Evolutionary conservation across 73 alveolate species (phyloP).

Genomic region (Paramecium tetraurelia): DNA sequence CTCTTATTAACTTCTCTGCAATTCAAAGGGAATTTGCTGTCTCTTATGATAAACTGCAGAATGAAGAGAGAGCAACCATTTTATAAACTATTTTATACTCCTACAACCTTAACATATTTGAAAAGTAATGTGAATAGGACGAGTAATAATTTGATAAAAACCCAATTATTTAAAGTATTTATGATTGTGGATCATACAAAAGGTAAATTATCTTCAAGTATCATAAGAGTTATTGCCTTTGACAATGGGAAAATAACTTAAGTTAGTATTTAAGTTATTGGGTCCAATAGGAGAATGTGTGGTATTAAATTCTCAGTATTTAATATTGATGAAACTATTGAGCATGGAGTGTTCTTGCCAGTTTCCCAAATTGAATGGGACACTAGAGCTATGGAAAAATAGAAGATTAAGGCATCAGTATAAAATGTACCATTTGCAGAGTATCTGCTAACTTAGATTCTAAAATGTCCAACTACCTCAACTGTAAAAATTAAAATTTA

Average conservation of each 20-base stretch:
- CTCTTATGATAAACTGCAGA: not conserved
- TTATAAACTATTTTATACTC: not conserved
- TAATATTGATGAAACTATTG: not conserved
- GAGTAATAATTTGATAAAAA: slow-evolving; percentile 17
- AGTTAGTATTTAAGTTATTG: slow-evolving; percentile 12
- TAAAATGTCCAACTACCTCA: not conserved
- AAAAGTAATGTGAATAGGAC: slow-evolving; percentile 7
- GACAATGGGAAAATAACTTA: not conserved
- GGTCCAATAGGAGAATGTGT: slow-evolving; percentile 46
- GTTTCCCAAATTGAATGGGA: slow-evolving; percentile 34
- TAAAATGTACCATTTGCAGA: slow-evolving; percentile 46
- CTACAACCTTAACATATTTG: slow-evolving; percentile 19
- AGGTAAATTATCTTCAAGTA: not conserved
- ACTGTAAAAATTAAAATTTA: not conserved
- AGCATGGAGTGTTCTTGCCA: not conserved
- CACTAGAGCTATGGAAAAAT: not conserved
- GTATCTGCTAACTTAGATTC: not conserved
- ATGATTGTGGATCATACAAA: slow-evolving; percentile 47
- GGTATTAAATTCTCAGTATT: slow-evolving; percentile 15
- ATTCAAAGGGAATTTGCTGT: slow-evolving; percentile 26
- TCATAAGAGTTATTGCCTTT: not conserved
- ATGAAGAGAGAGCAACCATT: slow-evolving; percentile 28
- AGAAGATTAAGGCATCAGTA: slow-evolving; percentile 25
- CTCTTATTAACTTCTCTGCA: not conserved
- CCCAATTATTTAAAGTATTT: not conserved